Evolutionary conservation across 768 basidiomycete species (phyloP).

Genomic region (Amanita brunnescens): DNA sequence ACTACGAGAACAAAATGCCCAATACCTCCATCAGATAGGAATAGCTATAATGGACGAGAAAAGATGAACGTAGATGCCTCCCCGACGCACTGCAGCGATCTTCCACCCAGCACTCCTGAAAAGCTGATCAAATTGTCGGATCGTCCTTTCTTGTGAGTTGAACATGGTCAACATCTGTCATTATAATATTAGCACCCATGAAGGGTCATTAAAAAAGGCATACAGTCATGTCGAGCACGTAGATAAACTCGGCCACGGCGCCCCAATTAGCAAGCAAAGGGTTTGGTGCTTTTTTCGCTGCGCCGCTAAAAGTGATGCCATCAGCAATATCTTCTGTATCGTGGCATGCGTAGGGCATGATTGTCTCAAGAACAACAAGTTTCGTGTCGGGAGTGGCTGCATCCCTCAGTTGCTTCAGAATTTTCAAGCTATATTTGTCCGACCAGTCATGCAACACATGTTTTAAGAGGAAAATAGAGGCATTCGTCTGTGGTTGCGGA

Average conservation of each 20-base stretch:
- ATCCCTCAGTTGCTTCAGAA: constrained; percentile 24
- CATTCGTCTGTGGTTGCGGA: constrained; percentile 25
- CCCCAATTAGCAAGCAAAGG: constrained; percentile 34
- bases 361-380: constrained; percentile 25
- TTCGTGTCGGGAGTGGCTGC: constrained; percentile 25
- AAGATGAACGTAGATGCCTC: constrained; percentile 11
- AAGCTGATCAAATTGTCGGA: constrained; percentile 22
- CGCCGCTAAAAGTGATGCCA: constrained; percentile 15
- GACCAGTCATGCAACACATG: constrained; percentile 33
- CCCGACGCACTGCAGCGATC: constrained; percentile 17
- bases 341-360: constrained; percentile 21
- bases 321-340: background rate
- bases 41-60: constrained; percentile 19
- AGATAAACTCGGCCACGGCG: constrained; percentile 25
- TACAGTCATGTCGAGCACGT: constrained; percentile 27
- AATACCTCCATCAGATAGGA: constrained; percentile 7
- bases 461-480: constrained; percentile 28
- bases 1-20: no score
- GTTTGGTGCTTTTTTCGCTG: constrained; percentile 19
- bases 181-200: no score
- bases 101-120: constrained; percentile 25
- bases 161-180: constrained; percentile 30
- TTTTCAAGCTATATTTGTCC: constrained; percentile 19
- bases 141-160: constrained; percentile 32
- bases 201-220: constrained; percentile 8